Evolutionary conservation across 139 green algal genomes (phyloP), one percentile per base, ranked within the genome.

Genomic region (Yamagishiella unicocca): DNA sequence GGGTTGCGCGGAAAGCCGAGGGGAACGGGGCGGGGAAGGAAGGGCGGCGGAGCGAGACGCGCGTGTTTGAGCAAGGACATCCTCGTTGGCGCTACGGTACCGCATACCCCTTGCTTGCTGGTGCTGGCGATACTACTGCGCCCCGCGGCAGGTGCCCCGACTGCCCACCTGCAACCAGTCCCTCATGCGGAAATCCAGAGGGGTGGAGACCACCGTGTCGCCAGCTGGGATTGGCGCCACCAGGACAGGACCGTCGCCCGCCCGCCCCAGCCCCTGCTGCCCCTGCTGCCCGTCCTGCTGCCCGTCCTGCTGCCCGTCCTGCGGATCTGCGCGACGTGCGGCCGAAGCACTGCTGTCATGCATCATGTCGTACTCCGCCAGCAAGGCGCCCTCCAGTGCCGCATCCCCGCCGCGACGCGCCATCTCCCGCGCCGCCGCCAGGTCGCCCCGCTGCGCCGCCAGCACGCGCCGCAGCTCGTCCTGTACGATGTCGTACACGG

Each of bases 111-210:
- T n/a, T n/a, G n/a, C n/a, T n/a, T n/a, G n/a, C n/a, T n/a, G n/a
- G n/a, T n/a, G n/a, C n/a, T n/a, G n/a, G n/a, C n/a, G n/a, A n/a
- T n/a, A n/a, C n/a, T n/a, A n/a, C n/a, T n/a, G n/a, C n/a, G n/a
- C n/a, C n/a, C n/a, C n/a, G n/a, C n/a, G n/a, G n/a, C n/a, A n/a
- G n/a, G n/a, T n/a, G n/a, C n/a, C n/a, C n/a, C n/a, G n/a, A n/a
- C 50, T 58, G 19, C 58, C 22, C 58, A 80, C 72, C 72, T 80
- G 72, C 72, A 80, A 25, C 35, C 62, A 29, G 43, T 80, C 72
- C 29, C 72, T 27, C 8, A 29, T 45, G 0, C 72, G 2, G 72
- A 37, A 80, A 45, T 64, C 72, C 72, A 62, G 27, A 5, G 67
- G 4, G 37, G 67, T 12, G 27, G 19, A 33, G 27, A 14, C n/a